Percentiles rank a stretch among this genome's conserved stretches.
Conservation (phyloP, 495 filamentous ascomycete species). For the Choiromyces venosus region DNA sequence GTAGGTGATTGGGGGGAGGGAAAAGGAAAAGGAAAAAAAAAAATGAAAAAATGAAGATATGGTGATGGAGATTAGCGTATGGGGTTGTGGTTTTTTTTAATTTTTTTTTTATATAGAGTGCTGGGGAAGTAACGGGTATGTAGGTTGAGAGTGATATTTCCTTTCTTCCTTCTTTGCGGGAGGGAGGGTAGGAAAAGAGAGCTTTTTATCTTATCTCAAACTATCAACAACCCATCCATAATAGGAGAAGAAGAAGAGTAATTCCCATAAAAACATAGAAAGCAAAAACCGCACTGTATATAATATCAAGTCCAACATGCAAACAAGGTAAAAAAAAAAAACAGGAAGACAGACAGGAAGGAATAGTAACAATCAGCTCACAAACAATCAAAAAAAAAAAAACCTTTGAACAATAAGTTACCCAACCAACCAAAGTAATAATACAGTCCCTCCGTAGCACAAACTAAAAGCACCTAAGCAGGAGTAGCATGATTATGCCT, state of each 20-base stretch:
- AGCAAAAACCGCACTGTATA: not conserved
- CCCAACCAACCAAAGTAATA: not conserved
- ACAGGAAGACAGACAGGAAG: not conserved
- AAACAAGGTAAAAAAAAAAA: too few relatives aligned
- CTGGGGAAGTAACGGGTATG: too few relatives aligned
- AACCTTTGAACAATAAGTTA: not conserved
- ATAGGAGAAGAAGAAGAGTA: too few relatives aligned
- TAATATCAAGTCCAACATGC: not conserved
- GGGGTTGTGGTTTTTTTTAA: too few relatives aligned
- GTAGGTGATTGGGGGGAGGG: not conserved
- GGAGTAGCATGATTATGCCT: not conserved
- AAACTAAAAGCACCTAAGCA: not conserved
- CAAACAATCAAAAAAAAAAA: not conserved
- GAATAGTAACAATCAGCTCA: not conserved
- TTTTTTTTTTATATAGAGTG: too few relatives aligned
- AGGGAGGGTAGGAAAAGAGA: not conserved
- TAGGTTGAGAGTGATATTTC: not conserved
- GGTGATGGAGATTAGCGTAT: too few relatives aligned
- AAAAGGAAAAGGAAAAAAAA: not conserved
- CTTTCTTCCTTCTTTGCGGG: too few relatives aligned
- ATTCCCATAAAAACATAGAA: not conserved
- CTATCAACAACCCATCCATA: not conserved
- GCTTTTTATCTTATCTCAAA: not conserved
- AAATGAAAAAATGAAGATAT: too few relatives aligned
- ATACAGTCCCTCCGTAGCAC: not conserved